Evolutionary conservation across 306 rosid species (phyloP), one percentile per base, ranked within the genome.

Genomic region (Rosa chinensis): DNA sequence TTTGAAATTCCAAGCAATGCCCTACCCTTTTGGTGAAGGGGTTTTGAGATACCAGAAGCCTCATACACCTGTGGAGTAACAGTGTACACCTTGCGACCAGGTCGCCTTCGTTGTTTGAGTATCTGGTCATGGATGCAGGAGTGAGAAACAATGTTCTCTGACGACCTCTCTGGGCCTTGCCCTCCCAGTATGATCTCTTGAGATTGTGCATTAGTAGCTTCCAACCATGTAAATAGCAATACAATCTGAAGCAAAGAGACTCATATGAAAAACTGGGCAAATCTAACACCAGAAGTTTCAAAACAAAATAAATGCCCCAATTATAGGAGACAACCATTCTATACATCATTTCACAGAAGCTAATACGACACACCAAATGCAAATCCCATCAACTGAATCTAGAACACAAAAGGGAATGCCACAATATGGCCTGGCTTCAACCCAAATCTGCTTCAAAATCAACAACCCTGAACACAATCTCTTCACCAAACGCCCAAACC

Each of bases 41-140:
- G 81, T 78, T 87, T 85, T 44, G 86, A 68, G 23, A 18, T 73
- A 78, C 81, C 80, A 70, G 87, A 88, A 66, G 85, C 87, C 62
- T 77, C 78, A 12, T 94, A 94, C 82, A 91, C 85, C 87, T 92
- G 99, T 3, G 99, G 92, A 69, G 97, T 92, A 68, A 94, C 82
- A 5, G 97, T 92, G 81, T 92, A 94, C 77, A 94, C 97, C 85
- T 91, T 91, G 48, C 79, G 95, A 80, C 99, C 99, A 48, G 97
- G 99, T 74, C 84, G 90, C 89, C 92, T 87, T 81, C 94, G 88
- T 76, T 90, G 95, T 86, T 91, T 94, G 16, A 94, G 86, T 82
- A 94, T 94, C 88, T 94, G 97, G 78, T 92, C 99, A 80, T 94
- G 97, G 72, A 94, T 94, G 85, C 99, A 94, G 28, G 99, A 89